These are phyloP conservation scores for Aspergillus panamensis DNA, from an alignment of 495 filamentous ascomycete species.

Conservation along the genomic window DNA sequence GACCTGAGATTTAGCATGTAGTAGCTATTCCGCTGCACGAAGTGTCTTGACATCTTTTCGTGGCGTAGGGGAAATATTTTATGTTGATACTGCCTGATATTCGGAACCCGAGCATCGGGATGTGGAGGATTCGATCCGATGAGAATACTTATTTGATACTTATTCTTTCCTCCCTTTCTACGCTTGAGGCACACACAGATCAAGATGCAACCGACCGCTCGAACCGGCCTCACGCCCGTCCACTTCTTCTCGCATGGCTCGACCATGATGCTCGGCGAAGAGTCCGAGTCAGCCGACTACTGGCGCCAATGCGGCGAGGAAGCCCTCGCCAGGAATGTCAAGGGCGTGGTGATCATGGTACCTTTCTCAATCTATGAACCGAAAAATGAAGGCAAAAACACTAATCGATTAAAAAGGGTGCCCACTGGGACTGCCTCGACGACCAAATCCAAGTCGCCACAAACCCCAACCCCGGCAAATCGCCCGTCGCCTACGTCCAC, in stretches of 20 bases:
- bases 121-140: no score
- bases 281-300: constrained; percentile 53
- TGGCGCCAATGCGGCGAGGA: constrained; percentile 61
- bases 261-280: constrained; percentile 64
- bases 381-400: not conserved
- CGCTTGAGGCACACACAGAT: no score
- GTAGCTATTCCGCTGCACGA: no score
- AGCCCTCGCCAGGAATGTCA: constrained; percentile 51
- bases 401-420: constrained; percentile 38
- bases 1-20: no score
- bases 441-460: constrained; percentile 52
- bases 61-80: no score
- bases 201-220: no score
- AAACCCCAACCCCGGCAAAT: constrained; percentile 53
- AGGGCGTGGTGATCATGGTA: constrained; percentile 63
- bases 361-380: no score
- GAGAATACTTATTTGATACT: no score
- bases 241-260: constrained; percentile 68
- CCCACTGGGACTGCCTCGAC: constrained; percentile 54
- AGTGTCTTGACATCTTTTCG: no score
- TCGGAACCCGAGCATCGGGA: no score
- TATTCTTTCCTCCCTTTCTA: no score
- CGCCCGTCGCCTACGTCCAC: constrained; percentile 55
- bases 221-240: constrained; percentile 45
- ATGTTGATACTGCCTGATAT: no score